Conservation (phyloP, 1,139 yeast genomes). For the Blastobotrys capitulatus region DNA sequence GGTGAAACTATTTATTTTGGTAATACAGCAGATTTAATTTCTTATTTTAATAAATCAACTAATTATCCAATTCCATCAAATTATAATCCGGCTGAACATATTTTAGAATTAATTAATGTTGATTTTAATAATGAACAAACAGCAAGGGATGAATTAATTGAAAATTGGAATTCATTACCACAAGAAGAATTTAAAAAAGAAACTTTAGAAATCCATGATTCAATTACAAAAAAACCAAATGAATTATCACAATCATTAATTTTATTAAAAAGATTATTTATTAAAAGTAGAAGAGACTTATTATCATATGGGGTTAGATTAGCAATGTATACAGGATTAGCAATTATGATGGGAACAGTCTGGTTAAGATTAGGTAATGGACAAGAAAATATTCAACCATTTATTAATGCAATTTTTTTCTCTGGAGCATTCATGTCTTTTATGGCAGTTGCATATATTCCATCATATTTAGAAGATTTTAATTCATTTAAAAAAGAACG, state of each 20-base stretch:
- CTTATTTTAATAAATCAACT: constrained; percentile 21
- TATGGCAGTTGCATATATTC: constrained; percentile 42
- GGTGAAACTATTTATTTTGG: constrained; percentile 44
- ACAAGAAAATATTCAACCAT: constrained; percentile 37
- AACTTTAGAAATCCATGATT: not conserved
- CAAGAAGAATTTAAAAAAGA: not conserved
- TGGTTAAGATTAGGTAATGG: constrained; percentile 35
- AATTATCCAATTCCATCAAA: constrained; percentile 25
- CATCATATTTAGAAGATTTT: constrained; percentile 39
- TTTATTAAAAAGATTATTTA: constrained; percentile 28
- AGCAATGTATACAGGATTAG: constrained; percentile 39
- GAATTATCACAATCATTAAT: constrained; percentile 13
- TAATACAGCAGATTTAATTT: constrained; percentile 39
- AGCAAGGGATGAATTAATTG: constrained; percentile 1
- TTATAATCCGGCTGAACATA: constrained; percentile 36
- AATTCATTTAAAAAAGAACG: constrained; percentile 33
- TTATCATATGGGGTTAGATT: constrained; percentile 38
- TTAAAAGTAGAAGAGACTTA: constrained; percentile 36
- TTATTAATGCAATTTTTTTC: constrained; percentile 40
- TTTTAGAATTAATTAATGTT: constrained; percentile 36
- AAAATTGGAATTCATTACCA: not conserved
- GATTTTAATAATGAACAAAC: constrained; percentile 23
- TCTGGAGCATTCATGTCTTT: constrained; percentile 43
- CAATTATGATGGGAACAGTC: constrained; percentile 41
- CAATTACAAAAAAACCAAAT: not conserved